These are phyloP conservation scores for Oryza punctata DNA, from an alignment of 176 grass and related monocot genomes.

Conservation along the genomic window DNA sequence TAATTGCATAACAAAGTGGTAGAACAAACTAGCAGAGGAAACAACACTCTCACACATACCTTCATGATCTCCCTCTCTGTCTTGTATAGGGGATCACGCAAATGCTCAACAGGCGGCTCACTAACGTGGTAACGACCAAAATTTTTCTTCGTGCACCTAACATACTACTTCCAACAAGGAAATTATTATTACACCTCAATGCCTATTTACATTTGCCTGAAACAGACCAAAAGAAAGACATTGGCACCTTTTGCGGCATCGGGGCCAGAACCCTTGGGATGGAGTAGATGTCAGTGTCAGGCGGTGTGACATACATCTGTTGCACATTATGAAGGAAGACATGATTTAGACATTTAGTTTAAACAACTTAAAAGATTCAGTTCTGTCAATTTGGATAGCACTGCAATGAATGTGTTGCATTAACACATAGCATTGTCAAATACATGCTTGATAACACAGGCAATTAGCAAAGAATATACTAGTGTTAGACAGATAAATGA, in stretches of 20 bases:
- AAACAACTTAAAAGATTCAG: neutral
- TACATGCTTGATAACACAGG: neutral
- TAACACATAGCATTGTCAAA: neutral
- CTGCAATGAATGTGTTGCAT: neutral
- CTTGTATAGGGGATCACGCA: slow-evolving; percentile 75
- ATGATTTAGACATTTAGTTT: neutral
- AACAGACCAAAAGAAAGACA: neutral
- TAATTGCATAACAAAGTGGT: neutral
- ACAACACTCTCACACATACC: slow-evolving; percentile 43
- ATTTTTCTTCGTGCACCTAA: slow-evolving; percentile 69
- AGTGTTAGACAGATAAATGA: neutral
- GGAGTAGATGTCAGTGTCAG: slow-evolving; percentile 83
- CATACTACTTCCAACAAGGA: slow-evolving; percentile 53
- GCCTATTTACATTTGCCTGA: neutral
- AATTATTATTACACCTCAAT: slow-evolving; percentile 8
- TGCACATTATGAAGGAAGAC: slow-evolving; percentile 16
- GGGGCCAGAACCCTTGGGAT: slow-evolving; percentile 84
- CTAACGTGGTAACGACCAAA: slow-evolving; percentile 70
- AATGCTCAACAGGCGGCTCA: slow-evolving; percentile 74
- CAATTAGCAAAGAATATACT: neutral
- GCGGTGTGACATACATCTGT: slow-evolving; percentile 91
- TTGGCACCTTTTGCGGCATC: slow-evolving; percentile 71
- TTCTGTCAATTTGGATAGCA: neutral
- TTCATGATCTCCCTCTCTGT: slow-evolving; percentile 77
- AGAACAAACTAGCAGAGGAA: slow-evolving; percentile 3